Conservation (phyloP, 164 flowering plant genomes). For the Annona squamosa region DNA sequence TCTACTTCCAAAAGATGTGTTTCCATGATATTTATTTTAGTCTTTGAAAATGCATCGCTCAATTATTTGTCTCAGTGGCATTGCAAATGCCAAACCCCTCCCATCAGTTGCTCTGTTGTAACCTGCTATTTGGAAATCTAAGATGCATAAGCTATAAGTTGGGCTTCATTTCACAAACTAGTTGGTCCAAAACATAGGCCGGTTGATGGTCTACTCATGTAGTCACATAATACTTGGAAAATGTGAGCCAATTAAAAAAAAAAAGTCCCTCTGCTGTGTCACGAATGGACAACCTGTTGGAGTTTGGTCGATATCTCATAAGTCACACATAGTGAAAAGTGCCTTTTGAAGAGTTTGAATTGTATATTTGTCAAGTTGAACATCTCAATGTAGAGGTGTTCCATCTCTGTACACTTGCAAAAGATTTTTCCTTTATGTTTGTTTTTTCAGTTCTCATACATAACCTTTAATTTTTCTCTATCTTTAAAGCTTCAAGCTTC, state of each 20-base stretch:
- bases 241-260: neutral
- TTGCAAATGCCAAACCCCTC: neutral
- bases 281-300: neutral
- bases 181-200: neutral
- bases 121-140: neutral
- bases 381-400: neutral
- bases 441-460: neutral
- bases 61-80: neutral
- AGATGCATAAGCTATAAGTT: neutral
- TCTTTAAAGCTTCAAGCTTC: neutral
- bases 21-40: neutral
- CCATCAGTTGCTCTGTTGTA: neutral
- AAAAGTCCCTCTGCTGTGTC: neutral
- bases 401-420: neutral
- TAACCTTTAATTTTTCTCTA: too few species aligned
- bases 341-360: neutral
- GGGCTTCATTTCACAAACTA: neutral
- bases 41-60: neutral
- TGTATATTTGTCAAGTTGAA: neutral
- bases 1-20: neutral
- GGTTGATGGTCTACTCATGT: neutral
- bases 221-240: neutral
- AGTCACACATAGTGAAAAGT: neutral
- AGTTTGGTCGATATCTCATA: neutral
- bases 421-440: too few species aligned